These are phyloP conservation scores for Helotiales sp. DNA, from an alignment of 2,329 filamentous ascomycete genomes.

Conservation along the genomic window DNA sequence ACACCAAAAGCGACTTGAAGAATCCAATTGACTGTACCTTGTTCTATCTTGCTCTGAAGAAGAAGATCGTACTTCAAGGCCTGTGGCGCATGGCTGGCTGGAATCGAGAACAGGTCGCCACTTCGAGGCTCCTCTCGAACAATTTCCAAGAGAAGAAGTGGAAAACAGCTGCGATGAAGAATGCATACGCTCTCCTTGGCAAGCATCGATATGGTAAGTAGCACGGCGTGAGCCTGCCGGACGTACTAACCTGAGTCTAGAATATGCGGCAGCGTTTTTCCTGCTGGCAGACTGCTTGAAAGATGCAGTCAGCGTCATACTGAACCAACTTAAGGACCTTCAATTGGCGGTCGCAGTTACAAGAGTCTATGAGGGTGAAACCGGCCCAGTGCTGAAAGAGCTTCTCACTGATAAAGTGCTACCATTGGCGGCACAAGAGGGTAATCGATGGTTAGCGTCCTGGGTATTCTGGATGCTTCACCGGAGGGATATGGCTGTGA, in stretches of 20 bases:
- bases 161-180: conserved; percentile 89
- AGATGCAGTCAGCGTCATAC: conserved; percentile 84
- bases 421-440: conserved; percentile 75
- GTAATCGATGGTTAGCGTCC: conserved; percentile 90
- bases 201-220: conserved; percentile 80
- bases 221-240: conserved; percentile 11
- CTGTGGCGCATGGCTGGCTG: conserved; percentile 94
- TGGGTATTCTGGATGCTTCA: conserved; percentile 96
- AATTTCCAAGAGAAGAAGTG: conserved; percentile 88
- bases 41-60: conserved; percentile 87
- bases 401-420: conserved; percentile 83
- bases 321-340: conserved; percentile 85
- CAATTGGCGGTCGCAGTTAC: conserved; percentile 89
- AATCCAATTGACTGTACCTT: conserved; percentile 91
- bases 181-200: conserved; percentile 92
- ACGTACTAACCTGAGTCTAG: conserved; percentile 49
- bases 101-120: conserved; percentile 84
- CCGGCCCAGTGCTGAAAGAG: conserved; percentile 72
- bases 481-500: conserved; percentile 81
- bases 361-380: conserved; percentile 86
- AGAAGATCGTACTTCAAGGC: conserved; percentile 88
- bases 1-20: conserved; percentile 83
- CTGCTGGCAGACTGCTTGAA: conserved; percentile 83
- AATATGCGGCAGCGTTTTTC: conserved; percentile 96
- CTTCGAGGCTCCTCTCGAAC: conserved; percentile 80